Evolutionary conservation across 768 basidiomycete genomes (phyloP).

Genomic region (Rossbeevera mucosa): DNA sequence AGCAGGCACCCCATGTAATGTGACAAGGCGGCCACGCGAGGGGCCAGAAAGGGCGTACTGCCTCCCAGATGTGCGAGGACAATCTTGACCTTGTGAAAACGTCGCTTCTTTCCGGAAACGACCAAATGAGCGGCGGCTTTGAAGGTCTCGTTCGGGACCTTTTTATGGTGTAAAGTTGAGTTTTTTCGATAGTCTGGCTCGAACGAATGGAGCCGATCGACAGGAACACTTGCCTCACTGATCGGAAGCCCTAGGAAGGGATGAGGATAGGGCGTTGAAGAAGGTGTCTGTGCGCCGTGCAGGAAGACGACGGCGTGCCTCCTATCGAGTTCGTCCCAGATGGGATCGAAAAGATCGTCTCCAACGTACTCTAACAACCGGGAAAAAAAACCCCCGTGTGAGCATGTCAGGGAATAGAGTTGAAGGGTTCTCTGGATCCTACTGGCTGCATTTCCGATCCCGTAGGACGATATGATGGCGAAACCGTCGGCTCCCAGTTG

Average conservation of each 20-base stretch:
- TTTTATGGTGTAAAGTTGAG: conserved; percentile 3
- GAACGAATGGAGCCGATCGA: conserved; percentile 3
- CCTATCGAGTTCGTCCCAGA: conserved; percentile 67
- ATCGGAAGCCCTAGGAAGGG: conserved; percentile 63
- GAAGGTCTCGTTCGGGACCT: conserved; percentile 82
- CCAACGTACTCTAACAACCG: conserved; percentile 62
- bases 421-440: conserved; percentile 11
- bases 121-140: conserved; percentile 78
- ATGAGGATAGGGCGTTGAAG: conserved; percentile 61
- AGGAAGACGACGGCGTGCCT: conserved; percentile 63
- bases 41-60: conserved; percentile 56
- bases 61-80: conserved; percentile 77
- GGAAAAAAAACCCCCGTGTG: conserved; percentile 1
- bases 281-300: conserved; percentile 65
- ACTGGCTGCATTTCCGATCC: conserved; percentile 53
- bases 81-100: conserved; percentile 54
- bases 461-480: conserved; percentile 64
- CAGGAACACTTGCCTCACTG: conserved; percentile 45
- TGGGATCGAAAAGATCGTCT: conserved; percentile 54
- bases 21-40: conserved; percentile 66
- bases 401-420: background rate
- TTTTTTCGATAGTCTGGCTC: background rate
- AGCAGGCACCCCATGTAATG: conserved; percentile 65
- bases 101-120: conserved; percentile 64
- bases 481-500: conserved; percentile 60